Evolutionary conservation across 352 stramenopile species (phyloP), one percentile per base, ranked within the genome.

Genomic region (Elongisporangium anandrum): DNA sequence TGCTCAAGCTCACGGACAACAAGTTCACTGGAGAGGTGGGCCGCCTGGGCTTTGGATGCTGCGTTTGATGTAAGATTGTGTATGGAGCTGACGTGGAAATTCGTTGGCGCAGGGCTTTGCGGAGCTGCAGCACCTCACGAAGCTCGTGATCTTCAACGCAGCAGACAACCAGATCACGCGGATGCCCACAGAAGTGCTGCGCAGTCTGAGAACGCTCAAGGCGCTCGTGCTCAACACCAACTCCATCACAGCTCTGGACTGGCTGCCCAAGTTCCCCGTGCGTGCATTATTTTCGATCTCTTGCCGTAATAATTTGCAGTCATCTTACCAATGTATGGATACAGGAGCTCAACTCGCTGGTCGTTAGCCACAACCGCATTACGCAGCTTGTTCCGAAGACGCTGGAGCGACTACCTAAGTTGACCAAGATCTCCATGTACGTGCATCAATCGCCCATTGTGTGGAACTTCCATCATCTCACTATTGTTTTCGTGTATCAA

Each of bases 371-470:
- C 61, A 95, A 95, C 58, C 80, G 82, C 52, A 92, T 95, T 55
- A 63, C 73, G 15, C 62, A 88, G 58, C 75, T 95, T 38, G 68
- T 76, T 5, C 64, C 79, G 26, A 81, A 81, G 8, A 74, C 77
- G 12, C 57, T 95, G 21, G 81, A 87, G 7, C 78, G 79, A 26
- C 68, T 95, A 17, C 83, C 85, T 13, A 83, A 73, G 34, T 64
- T 95, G 2, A 92, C 74, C 56, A 95, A 95, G 69, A 85, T 95
- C 58, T 93, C 84, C 38, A 90, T 95, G 85, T 92, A 73, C 50
- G 72, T 68, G 12, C 5, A 1, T n/a, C n/a, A n/a, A n/a, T n/a
- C n/a, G n/a, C n/a, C n/a, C n/a, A n/a, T n/a, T n/a, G n/a, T n/a
- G n/a, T n/a, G n/a, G n/a, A n/a, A n/a, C 15, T 26, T 64, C 26